phyloP scores from a whole-genome alignment of 176 grass and related monocot species.

The Oryza longistaminata region DNA sequence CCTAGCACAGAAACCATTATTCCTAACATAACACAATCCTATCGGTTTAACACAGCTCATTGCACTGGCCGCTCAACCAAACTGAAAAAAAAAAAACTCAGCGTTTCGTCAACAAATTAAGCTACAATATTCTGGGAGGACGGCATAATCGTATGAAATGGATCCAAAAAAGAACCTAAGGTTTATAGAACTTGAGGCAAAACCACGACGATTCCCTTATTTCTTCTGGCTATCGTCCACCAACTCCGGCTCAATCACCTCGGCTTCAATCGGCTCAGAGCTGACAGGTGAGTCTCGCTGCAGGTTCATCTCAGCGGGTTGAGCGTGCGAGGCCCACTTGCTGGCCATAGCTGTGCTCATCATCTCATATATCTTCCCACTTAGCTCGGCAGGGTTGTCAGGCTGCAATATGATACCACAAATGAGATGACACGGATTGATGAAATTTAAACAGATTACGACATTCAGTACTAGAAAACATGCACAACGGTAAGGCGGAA shows the following conservation, averaged over 20 bases:
- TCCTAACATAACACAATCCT: neutral
- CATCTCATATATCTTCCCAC: constrained; percentile 93
- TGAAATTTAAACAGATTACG: neutral
- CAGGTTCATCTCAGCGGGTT: constrained; percentile 8
- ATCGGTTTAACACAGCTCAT: neutral
- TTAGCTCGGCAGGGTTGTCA: constrained; percentile 74
- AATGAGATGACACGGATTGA: neutral
- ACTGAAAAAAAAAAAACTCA: neutral
- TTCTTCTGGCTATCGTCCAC: constrained; percentile 50
- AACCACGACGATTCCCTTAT: constrained; percentile 23
- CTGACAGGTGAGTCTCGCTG: neutral
- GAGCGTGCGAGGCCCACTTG: constrained; percentile 55
- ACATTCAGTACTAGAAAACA: neutral
- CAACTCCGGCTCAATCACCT: constrained; percentile 62
- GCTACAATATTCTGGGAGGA: neutral
- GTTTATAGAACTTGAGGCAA: neutral
- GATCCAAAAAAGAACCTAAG: neutral
- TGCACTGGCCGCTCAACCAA: neutral
- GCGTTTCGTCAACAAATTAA: neutral
- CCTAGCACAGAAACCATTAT: neutral
- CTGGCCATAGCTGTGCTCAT: constrained; percentile 60
- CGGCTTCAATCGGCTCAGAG: constrained; percentile 59
- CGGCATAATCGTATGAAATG: neutral
- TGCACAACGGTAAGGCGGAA: too few species aligned
- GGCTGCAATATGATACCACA: constrained; percentile 47